These are phyloP conservation scores for Glonium stellatum DNA, from an alignment of 495 filamentous ascomycete species.

Conservation along the genomic window DNA sequence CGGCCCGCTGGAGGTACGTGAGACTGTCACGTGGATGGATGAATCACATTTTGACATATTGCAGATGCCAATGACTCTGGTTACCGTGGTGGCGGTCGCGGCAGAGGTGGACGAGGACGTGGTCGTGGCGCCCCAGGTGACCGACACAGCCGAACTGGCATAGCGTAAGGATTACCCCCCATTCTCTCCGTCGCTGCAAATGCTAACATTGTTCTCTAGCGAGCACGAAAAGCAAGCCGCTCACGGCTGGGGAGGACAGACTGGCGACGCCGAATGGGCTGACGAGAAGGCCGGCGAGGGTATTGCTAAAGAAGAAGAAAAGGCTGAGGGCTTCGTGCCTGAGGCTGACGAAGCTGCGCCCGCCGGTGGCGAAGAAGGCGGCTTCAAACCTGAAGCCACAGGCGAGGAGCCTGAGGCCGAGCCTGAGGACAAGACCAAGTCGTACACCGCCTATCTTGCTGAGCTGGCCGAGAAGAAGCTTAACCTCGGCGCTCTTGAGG, in stretches of 20 bases:
- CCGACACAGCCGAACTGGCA: conserved; percentile 68
- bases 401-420: conserved; percentile 35
- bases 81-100: conserved; percentile 52
- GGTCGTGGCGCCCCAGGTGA: conserved; percentile 53
- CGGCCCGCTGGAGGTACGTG: conserved; percentile 65
- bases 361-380: conserved; percentile 29
- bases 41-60: conserved; percentile 32
- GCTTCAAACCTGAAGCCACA: conserved; percentile 5
- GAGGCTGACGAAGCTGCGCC: conserved; percentile 38
- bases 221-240: conserved; percentile 89
- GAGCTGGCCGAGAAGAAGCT: conserved; percentile 78
- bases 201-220: conserved; percentile 39
- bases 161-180: conserved; percentile 49
- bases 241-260: conserved; percentile 80
- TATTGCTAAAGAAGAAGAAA: conserved; percentile 76
- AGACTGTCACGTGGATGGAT: conserved; percentile 38
- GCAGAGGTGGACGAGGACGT: conserved; percentile 46
- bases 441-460: conserved; percentile 78
- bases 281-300: conserved; percentile 84
- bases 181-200: not conserved
- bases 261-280: conserved; percentile 70
- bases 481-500: conserved; percentile 55
- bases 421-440: conserved; percentile 77
- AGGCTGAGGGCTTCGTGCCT: conserved; percentile 44
- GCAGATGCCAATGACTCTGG: conserved; percentile 24